Base-by-base conservation (phyloP, 176 grass and related monocot genomes). In the Hsuehochloa calcarea region DNA sequence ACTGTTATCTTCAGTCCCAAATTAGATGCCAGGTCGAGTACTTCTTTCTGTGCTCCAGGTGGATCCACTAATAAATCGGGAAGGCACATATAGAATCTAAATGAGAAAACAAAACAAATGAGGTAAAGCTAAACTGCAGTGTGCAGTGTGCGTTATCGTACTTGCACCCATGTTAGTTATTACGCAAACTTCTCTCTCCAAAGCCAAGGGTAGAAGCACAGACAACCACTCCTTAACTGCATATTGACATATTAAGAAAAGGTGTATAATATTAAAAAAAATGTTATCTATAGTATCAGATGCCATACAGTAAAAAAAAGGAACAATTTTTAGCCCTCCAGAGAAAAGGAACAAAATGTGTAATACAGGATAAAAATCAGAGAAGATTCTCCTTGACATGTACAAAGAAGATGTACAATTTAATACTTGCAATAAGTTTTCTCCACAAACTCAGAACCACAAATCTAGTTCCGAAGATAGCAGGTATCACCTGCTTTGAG, bases 111-210 rank as follows among this genome's bases (percentile, higher is more conserved):
- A 43, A 65, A 20, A 52, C 17, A 83, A 60, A n/a, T 68, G 39
- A 80, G 60, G 23, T 50, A 80, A 77, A 85, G 27, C 61, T 72
- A 43, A 76, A 67, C 41, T 43, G 47, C 20, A 90, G 55, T 69
- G 70, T 70, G 72, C 25, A 90, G 55, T 64, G 70, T 70, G 61
- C 22, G 73, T 78, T 34, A 15, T 16, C 82, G 84, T 93, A 98
- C 93, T 87, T 89, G 91, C 93, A 50, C 96, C 96, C 93, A 98
- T 95, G 68, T 98, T 98, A 63, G 93, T 98, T 78, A 98, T 90
- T 66, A 98, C 87, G 81, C 91, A 89, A 84, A 95, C 88, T 90
- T 85, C 88, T 83, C 78, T 88, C 62, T 92, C 67, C 40, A 98
- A 85, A 74, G 93, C 87, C 79, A 93, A 87, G 70, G 96, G 93